A percentile compares a stretch with the other conserved stretches of the same genome.
phyloP scores from a whole-genome alignment of 176 grass and related monocot genomes.

The Tuctoria greenei region DNA sequence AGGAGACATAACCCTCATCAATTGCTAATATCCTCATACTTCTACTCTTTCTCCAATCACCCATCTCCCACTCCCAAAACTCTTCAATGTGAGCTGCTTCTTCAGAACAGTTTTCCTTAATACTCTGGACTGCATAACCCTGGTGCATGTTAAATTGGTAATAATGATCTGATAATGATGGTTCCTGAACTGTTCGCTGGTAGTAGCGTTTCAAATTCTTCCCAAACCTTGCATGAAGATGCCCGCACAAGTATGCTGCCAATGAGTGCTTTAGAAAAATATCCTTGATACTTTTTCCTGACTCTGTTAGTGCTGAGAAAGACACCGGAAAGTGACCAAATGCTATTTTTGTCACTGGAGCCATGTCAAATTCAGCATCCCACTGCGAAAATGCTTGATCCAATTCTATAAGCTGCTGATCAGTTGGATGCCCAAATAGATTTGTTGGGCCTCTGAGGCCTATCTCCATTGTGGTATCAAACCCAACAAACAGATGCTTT shows the following conservation, averaged over 20 bases:
- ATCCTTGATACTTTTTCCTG: constrained; percentile 76
- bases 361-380: constrained; percentile 50
- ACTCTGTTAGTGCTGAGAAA: constrained; percentile 81
- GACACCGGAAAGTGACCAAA: constrained; percentile 87
- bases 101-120: constrained; percentile 58
- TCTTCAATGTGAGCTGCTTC: constrained; percentile 51
- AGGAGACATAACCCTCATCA: constrained; percentile 88
- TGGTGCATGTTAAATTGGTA: constrained; percentile 82
- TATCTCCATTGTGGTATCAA: constrained; percentile 78
- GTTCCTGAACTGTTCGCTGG: constrained; percentile 39
- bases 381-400: constrained; percentile 71
- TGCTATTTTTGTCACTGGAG: constrained; percentile 62
- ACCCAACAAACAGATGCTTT: constrained; percentile 91
- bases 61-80: constrained; percentile 99
- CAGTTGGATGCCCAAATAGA: constrained; percentile 92
- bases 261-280: constrained; percentile 84
- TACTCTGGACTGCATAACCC: constrained; percentile 23
- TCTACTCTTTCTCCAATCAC: constrained; percentile 86
- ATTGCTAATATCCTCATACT: constrained; percentile 81
- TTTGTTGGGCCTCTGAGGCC: constrained; percentile 87
- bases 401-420: constrained; percentile 63
- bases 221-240: constrained; percentile 91
- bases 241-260: constrained; percentile 81
- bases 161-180: constrained; percentile 53
- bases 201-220: constrained; percentile 92